Evolutionary conservation across 2,329 filamentous ascomycete species (phyloP).

Genomic region (Alternaria triticimaculans): DNA sequence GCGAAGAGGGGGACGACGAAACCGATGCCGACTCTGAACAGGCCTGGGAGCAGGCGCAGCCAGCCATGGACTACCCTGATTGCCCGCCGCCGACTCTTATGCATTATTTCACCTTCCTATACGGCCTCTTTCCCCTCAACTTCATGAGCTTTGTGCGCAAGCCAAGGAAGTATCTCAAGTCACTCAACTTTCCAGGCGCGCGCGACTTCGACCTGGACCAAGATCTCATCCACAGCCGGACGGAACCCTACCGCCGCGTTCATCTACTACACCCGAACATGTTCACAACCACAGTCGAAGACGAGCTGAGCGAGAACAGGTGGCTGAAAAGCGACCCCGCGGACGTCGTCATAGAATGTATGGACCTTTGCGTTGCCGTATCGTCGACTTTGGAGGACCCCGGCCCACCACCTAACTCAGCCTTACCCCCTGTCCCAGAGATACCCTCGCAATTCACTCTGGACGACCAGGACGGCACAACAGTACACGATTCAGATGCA

Average conservation of each 20-base stretch:
- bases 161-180: constrained; percentile 77
- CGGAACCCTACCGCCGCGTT: constrained; percentile 73
- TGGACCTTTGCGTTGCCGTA: constrained; percentile 66
- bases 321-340: constrained; percentile 82
- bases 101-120: constrained; percentile 81
- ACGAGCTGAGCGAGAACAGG: constrained; percentile 77
- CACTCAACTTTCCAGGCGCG: constrained; percentile 71
- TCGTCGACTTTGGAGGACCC: constrained; percentile 53
- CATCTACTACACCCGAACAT: constrained; percentile 86
- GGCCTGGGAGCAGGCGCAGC: constrained; percentile 70
- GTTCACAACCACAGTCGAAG: constrained; percentile 78
- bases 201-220: constrained; percentile 81
- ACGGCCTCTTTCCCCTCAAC: constrained; percentile 83
- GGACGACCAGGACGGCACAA: constrained; percentile 37
- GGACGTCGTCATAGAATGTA: constrained; percentile 80
- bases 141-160: constrained; percentile 88
- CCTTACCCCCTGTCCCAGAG: constrained; percentile 53
- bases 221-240: constrained; percentile 76
- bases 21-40: constrained; percentile 35
- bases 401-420: constrained; percentile 55
- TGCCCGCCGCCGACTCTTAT: constrained; percentile 68
- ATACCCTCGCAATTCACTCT: constrained; percentile 42
- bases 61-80: constrained; percentile 63
- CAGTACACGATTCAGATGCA: constrained; percentile 38
- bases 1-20: constrained; percentile 47